phyloP scores from a whole-genome alignment of 192 early-diverging fungal genomes.

The Gryganskiella cystojenkinii region DNA sequence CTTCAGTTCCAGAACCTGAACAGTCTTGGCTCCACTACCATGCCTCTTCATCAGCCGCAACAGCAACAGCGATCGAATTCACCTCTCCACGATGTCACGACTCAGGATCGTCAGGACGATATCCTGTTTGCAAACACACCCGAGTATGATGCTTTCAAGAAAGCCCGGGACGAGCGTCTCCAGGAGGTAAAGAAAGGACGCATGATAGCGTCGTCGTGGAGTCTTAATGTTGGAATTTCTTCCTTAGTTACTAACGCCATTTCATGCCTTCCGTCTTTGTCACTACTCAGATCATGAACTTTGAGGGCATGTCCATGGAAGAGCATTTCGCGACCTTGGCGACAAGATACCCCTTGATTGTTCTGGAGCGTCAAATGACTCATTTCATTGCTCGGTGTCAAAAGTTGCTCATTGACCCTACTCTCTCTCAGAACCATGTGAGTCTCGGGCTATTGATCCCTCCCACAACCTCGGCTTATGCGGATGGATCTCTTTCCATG shows the following conservation, averaged over 20 bases:
- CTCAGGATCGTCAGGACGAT: slow-evolving; percentile 51
- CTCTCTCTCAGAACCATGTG: slow-evolving; percentile 47
- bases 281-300: slow-evolving; percentile 42
- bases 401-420: slow-evolving; percentile 56
- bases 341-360: slow-evolving; percentile 53
- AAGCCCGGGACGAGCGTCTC: slow-evolving; percentile 28
- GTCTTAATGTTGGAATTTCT: slow-evolving; percentile 2
- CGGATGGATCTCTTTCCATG: slow-evolving; percentile 62
- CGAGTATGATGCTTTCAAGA: slow-evolving; percentile 26
- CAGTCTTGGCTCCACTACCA: slow-evolving; percentile 16
- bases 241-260: not conserved
- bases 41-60: slow-evolving; percentile 2
- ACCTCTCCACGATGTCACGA: slow-evolving; percentile 34
- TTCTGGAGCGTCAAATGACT: slow-evolving; percentile 62
- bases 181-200: slow-evolving; percentile 26
- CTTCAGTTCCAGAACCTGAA: slow-evolving; percentile 51
- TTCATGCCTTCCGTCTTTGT: not conserved
- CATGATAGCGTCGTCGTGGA: not conserved
- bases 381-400: slow-evolving; percentile 59
- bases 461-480: slow-evolving; percentile 39
- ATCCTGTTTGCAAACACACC: slow-evolving; percentile 48
- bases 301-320: slow-evolving; percentile 41
- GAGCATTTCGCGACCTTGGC: slow-evolving; percentile 57
- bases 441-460: slow-evolving; percentile 42
- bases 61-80: not conserved